phyloP scores from a whole-genome alignment of 2,329 filamentous ascomycete genomes.

The Chrysosporium keratinophilum region DNA sequence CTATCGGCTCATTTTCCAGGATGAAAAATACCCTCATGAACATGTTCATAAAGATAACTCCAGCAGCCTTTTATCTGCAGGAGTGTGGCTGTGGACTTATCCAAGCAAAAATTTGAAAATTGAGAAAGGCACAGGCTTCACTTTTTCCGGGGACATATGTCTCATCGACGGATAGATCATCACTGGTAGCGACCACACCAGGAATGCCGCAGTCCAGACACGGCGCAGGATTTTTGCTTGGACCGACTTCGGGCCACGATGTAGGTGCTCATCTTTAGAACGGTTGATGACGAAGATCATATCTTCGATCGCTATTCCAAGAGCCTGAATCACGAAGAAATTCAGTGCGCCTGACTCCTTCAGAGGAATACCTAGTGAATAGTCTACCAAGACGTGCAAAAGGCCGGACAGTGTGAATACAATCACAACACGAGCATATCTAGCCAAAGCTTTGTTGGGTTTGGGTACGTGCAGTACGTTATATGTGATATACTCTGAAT shows the following conservation, averaged over 20 bases:
- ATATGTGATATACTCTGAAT: neutral
- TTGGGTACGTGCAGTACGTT: constrained; percentile 3
- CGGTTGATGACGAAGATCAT: constrained; percentile 2
- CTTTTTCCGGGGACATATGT: neutral
- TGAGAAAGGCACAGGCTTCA: constrained; percentile 2
- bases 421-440: constrained; percentile 10
- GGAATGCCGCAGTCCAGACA: constrained; percentile 10
- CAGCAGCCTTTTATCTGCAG: too few species aligned
- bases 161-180: constrained; percentile 9
- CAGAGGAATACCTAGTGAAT: constrained; percentile 4
- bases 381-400: constrained; percentile 12
- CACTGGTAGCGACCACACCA: constrained; percentile 8
- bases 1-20: too few species aligned
- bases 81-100: neutral
- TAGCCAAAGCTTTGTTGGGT: neutral
- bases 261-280: neutral
- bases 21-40: too few species aligned
- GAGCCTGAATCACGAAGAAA: constrained; percentile 10
- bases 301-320: constrained; percentile 14
- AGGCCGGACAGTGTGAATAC: constrained; percentile 11
- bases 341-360: constrained; percentile 8
- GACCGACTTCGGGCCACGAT: neutral
- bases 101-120: neutral
- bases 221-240: constrained; percentile 7
- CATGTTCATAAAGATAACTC: too few species aligned